Evolutionary conservation across 495 filamentous ascomycete genomes (phyloP), one percentile per base, ranked within the genome.

Genomic region (Podospora pseudocomata): DNA sequence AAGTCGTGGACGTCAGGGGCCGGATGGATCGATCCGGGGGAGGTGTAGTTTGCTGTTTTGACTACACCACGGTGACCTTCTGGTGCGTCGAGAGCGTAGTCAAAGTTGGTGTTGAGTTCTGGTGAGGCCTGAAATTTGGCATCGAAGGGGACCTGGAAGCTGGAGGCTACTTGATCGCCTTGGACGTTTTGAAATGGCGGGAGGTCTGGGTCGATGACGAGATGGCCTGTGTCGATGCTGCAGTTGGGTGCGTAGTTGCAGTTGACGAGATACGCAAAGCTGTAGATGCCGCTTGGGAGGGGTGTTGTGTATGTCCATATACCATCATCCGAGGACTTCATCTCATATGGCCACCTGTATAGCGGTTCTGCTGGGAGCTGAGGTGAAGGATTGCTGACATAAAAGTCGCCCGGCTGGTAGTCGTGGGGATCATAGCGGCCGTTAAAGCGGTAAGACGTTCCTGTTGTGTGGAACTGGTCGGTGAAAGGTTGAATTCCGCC

Each of bases 141-240:
- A 57, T 76, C 68, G 58, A 71, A 77, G 53, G 75, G 75, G n/a
- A 77, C 75, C 44, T 77, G 75, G 72, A 77, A 77, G 68, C 68
- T 77, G n/a, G 75, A 77, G 20, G 74, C 65, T 9, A 77, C 72
- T 32, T 76, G 74, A 34, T 77, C 75, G 2, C 75, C 75, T 3
- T 59, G 60, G 15, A 77, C 75, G 34, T 77, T 77, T 53, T 70
- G 57, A 54, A 77, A 77, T 18, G 75, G 75, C 15, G 69, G 74
- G 30, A 74, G 58, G 28, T 77, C 75, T 2, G 75, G 75, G 60
- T 77, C 75, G 67, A 72, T 70, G 62, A 77, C 75, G 18, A 76
- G 72, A 62, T 77, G 72, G 64, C 75, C 75, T 1, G 75, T 74
- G 20, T 71, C 75, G 65, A 77, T 76, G 69, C 64, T 75, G 70